Evolutionary conservation across 176 grass and related monocot species (phyloP), one percentile per base, ranked within the genome.

Genomic region (Hsuehochloa calcarea): DNA sequence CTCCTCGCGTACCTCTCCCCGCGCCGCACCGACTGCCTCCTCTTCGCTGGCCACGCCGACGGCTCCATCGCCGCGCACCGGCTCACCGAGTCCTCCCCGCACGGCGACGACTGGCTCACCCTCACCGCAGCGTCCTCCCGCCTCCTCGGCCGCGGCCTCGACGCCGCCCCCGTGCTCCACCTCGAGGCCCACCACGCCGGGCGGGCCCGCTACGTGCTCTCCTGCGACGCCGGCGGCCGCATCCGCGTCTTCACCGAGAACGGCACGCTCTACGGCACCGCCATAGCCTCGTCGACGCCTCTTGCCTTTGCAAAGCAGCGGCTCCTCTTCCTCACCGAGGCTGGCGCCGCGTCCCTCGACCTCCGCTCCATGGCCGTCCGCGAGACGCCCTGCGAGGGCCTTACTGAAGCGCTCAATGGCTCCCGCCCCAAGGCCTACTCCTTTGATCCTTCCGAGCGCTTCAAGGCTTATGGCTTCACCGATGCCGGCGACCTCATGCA

Each of bases 201-300:
- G 0, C 89, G 91, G 27, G 68, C 73, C 2, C 91, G 96, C 17
- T 98, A 97, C 80, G 87, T 97, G n/a, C 79, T 97, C 39, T 86
- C 93, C 27, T 92, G 90, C 31, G 96, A 98, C 70, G 83, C 71
- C 8, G 80, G 85, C 23, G 91, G 91, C 60, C 89, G 93, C 76
- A 95, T 98, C 80, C 68, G 93, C 87, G 91, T 95, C 68, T 98
- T 93, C 90, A 95, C 96, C 5, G 96, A 98, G 86, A 95, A 93
- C 71, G 96, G 93, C 79, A 93, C 96, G 60, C 88, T 98, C 81
- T 98, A 93, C 67, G 96, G 94, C 64, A 97, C 91, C 4, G 94
- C 94, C 62, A 93, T 97, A 74, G 91, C 91, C 46, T 93, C 91
- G 0, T 91, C 89, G 46, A 87, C 82, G 72, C 89, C 96, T 2